Conservation (phyloP, 768 basidiomycete genomes). For the Lentinula boryana region DNA sequence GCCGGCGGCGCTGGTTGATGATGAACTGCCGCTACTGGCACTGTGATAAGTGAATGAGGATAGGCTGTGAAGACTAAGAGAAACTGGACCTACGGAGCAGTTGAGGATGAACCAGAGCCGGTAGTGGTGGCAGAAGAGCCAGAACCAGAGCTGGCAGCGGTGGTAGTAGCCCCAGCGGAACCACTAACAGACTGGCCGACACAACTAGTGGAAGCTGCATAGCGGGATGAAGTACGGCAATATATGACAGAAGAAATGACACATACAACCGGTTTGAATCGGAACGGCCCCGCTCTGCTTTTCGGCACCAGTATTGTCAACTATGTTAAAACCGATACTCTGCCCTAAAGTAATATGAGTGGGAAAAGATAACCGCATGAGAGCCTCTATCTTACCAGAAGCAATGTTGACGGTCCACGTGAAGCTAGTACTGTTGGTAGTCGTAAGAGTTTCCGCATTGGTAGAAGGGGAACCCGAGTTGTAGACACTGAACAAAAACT, state of each 20-base stretch:
- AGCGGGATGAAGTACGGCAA: constrained; percentile 7
- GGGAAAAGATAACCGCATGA: neutral
- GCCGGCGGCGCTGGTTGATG: constrained; percentile 2
- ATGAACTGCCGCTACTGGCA: neutral
- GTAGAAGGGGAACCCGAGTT: constrained; percentile 42
- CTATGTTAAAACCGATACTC: constrained; percentile 49
- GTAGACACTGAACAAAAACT: constrained; percentile 37
- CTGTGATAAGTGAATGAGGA: neutral
- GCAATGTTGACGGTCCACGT: constrained; percentile 54
- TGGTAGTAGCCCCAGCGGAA: constrained; percentile 10
- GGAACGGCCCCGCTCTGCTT: constrained; percentile 49
- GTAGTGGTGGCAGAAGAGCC: constrained; percentile 14
- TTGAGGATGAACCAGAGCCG: constrained; percentile 7
- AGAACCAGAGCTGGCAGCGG: constrained; percentile 13
- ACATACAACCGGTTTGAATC: constrained; percentile 44
- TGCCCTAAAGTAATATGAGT: constrained; percentile 29
- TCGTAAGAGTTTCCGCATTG: constrained; percentile 42
- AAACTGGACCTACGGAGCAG: neutral
- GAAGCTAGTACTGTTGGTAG: constrained; percentile 28
- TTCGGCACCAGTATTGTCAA: constrained; percentile 49
- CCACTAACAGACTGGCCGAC: constrained; percentile 17
- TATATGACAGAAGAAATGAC: neutral
- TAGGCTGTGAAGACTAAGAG: too few relatives aligned
- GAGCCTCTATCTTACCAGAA: constrained; percentile 27
- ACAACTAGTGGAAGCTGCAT: constrained; percentile 30